Conservation (phyloP, 2,329 filamentous ascomycete genomes). For the Atkinsonella hypoxylon region DNA sequence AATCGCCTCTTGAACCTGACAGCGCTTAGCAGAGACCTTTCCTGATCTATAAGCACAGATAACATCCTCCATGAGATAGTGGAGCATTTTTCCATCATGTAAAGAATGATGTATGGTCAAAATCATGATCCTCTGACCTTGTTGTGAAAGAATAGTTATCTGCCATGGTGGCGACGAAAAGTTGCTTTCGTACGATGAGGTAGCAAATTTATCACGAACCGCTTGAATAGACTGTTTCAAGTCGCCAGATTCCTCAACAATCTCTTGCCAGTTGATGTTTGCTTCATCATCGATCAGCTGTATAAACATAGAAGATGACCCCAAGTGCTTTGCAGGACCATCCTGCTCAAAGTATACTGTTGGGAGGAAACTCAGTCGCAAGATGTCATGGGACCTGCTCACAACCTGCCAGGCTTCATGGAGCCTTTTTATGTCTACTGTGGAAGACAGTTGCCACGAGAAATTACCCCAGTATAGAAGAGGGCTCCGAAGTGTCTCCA, state of each 20-base stretch:
- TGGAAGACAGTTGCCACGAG: not conserved
- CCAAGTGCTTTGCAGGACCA: not conserved
- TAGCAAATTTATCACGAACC: not conserved
- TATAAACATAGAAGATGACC: not conserved
- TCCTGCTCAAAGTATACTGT: not conserved
- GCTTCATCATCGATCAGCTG: not conserved
- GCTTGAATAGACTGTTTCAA: not conserved
- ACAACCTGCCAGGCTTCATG: not conserved
- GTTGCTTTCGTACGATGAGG: not conserved
- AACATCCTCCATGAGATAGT: not conserved
- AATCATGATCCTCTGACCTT: slow-evolving; percentile 19
- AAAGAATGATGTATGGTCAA: slow-evolving; percentile 44
- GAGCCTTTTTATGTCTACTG: not conserved
- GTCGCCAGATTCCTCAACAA: not conserved
- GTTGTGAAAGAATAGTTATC: slow-evolving; percentile 17
- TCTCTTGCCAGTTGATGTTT: not conserved
- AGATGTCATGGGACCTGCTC: not conserved
- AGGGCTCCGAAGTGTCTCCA: not conserved
- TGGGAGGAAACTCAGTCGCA: not conserved
- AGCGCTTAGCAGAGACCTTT: not conserved
- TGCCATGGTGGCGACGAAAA: slow-evolving; percentile 20
- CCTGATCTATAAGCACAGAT: not conserved
- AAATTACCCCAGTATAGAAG: not conserved
- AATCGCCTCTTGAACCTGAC: not conserved
- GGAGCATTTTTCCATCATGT: slow-evolving; percentile 41